Base-by-base conservation (phyloP, 371 early-diverging fungal genomes). In the Batrachochytrium dendrobatidis region DNA sequence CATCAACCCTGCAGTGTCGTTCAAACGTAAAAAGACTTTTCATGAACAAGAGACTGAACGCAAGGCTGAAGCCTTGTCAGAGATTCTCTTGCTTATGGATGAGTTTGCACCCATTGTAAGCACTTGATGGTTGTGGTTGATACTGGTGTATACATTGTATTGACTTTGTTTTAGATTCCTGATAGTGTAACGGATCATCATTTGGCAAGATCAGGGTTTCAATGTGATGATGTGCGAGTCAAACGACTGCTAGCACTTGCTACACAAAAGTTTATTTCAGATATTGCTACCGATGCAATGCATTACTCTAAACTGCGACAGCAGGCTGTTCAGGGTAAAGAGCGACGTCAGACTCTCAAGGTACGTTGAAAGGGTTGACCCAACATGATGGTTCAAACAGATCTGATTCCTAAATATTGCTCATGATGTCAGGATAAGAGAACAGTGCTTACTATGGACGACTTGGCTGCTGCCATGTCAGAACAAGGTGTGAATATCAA, bases 161-260 rank as follows among this genome's bases (percentile, higher is more conserved):
- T 54, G n/a, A 3, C 15, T 17, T 7, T 15, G 29, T 24, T 24
- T 24, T 52, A 89, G 89, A 92, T 99, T 65, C 99, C 99, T 34
- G 99, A 99, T 66, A 88, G 89, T 32, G 91, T 98, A 12, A 91
- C 94, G 25, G 98, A 98, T 65, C 91, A 96, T 71, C 95, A 94
- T 67, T 73, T 99, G 44, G 83, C 87, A 35, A 82, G 89, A 66
- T 86, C 95, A 3, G 99, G 99, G 3, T 90, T 99, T 58, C 87
- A 90, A 46, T 93, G 91, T 63, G 86, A 86, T 34, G 95, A 97
- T 73, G 77, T 87, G 31, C 77, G 94, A 61, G 81, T 95, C 51
- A 95, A 95, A 73, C 82, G 93, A 28, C 69, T 94, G 33, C 74
- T 97, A 20, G 91, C 90, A 2, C 74, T 97, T 50, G 94, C 92